These are phyloP conservation scores for Melanomma pulvis-pyrius DNA, from an alignment of 495 filamentous ascomycete species.

Conservation along the genomic window DNA sequence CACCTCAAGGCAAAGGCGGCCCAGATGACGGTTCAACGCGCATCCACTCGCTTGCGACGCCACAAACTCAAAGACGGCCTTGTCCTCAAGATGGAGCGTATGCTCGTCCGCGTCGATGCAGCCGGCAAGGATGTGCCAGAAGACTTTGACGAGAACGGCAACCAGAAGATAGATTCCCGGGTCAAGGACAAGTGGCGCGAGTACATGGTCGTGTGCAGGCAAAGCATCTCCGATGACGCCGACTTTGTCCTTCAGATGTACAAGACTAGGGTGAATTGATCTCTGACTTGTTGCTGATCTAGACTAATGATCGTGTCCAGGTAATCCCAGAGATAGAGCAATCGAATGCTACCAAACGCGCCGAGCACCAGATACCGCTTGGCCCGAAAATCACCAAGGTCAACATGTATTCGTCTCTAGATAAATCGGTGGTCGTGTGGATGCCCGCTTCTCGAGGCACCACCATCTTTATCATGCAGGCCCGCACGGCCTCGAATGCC, in stretches of 20 bases:
- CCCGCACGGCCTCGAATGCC: conserved; percentile 64
- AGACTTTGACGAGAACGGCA: conserved; percentile 71
- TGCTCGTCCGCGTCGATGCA: conserved; percentile 70
- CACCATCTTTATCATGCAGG: conserved; percentile 68
- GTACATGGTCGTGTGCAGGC: conserved; percentile 70
- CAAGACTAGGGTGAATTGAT: conserved; percentile 56
- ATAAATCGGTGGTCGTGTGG: conserved; percentile 75
- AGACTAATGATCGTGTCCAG: conserved; percentile 13
- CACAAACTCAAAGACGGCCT: conserved; percentile 58
- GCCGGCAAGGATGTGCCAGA: conserved; percentile 58
- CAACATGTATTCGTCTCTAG: conserved; percentile 71
- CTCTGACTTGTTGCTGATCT: neutral
- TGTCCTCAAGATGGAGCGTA: conserved; percentile 73
- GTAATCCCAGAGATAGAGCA: conserved; percentile 66
- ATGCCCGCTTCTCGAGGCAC: conserved; percentile 58
- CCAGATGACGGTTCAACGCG: conserved; percentile 38
- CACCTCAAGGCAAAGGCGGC: conserved; percentile 40
- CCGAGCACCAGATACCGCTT: conserved; percentile 61
- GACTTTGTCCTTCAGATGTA: conserved; percentile 69
- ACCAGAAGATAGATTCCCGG: conserved; percentile 61
- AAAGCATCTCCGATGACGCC: conserved; percentile 55
- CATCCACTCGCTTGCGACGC: conserved; percentile 34
- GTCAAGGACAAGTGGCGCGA: conserved; percentile 71
- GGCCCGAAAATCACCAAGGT: conserved; percentile 58
- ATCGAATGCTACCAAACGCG: conserved; percentile 52